phyloP scores from a whole-genome alignment of 192 early-diverging fungal genomes.

The Linderina pennispora region DNA sequence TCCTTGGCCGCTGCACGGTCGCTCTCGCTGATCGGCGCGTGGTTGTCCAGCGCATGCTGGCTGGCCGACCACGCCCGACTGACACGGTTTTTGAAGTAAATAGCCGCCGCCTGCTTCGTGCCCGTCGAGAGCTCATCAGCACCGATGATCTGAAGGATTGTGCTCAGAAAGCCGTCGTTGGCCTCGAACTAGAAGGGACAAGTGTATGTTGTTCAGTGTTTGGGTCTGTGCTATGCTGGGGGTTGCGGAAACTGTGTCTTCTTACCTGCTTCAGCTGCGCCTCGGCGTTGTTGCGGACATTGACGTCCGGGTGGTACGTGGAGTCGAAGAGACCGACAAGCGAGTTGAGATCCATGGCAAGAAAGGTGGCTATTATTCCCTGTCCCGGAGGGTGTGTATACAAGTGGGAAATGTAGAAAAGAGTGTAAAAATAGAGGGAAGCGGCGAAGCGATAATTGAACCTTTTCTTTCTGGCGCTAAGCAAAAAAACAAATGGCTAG shows the following conservation, averaged over 20 bases:
- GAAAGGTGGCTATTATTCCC: background rate
- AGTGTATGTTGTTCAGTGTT: slow-evolving; percentile 24
- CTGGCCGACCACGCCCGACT: slow-evolving; percentile 58
- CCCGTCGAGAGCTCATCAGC: slow-evolving; percentile 21
- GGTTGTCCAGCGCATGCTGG: slow-evolving; percentile 23
- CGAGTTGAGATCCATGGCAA: slow-evolving; percentile 24
- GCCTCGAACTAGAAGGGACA: slow-evolving; percentile 33
- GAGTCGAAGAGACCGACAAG: slow-evolving; percentile 59
- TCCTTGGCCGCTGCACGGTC: slow-evolving; percentile 67
- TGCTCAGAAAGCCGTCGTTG: slow-evolving; percentile 40
- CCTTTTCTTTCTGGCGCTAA: background rate
- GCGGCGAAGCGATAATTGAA: background rate
- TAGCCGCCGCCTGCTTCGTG: slow-evolving; percentile 49
- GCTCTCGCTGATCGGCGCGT: slow-evolving; percentile 51
- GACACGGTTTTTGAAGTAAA: slow-evolving; percentile 90
- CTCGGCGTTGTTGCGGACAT: slow-evolving; percentile 79
- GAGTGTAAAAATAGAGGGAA: background rate
- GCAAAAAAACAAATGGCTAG: background rate
- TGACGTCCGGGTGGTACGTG: slow-evolving; percentile 72
- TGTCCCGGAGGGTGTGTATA: background rate
- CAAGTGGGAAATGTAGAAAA: background rate
- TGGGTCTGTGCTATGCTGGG: slow-evolving; percentile 2
- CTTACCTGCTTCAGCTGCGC: slow-evolving; percentile 66
- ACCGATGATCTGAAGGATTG: slow-evolving; percentile 38
- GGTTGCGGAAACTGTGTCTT: background rate